Conservation (phyloP, 345 rosid species). For the Adansonia digitata region DNA sequence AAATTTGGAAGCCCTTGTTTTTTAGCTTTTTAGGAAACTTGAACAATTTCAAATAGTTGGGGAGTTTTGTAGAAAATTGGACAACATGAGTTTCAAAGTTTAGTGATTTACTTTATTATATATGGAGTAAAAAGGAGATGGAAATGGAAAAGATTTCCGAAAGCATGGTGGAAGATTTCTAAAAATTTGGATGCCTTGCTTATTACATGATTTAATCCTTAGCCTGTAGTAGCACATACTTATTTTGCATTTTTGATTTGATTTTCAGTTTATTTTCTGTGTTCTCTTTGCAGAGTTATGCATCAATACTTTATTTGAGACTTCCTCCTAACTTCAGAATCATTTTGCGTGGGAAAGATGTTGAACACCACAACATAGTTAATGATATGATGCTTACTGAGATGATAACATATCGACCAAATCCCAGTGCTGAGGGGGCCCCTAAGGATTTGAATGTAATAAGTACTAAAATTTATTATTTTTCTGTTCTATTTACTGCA, state of each 20-base stretch:
- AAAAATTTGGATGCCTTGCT: background rate
- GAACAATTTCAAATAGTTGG: background rate
- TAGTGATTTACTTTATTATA: no score
- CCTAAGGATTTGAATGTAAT: constrained; percentile 50
- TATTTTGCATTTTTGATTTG: background rate
- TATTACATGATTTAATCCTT: background rate
- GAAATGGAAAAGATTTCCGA: no score
- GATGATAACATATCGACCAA: constrained; percentile 78
- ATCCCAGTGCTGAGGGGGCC: constrained; percentile 46
- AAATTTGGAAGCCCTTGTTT: background rate
- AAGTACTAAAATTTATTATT: background rate
- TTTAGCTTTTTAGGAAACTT: background rate
- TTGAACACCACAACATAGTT: constrained; percentile 91
- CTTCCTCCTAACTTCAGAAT: constrained; percentile 78
- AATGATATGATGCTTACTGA: constrained; percentile 93
- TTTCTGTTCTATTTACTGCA: background rate
- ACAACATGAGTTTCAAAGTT: no score
- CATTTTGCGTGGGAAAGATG: constrained; percentile 84
- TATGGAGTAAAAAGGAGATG: background rate
- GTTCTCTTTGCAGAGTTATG: constrained; percentile 62
- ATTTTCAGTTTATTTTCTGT: background rate
- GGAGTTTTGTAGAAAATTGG: no score
- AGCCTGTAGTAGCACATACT: background rate
- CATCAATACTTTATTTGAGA: constrained; percentile 88
- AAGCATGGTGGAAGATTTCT: no score